These are phyloP conservation scores for Syzygium jambos DNA, from an alignment of 345 rosid genomes.

Conservation along the genomic window DNA sequence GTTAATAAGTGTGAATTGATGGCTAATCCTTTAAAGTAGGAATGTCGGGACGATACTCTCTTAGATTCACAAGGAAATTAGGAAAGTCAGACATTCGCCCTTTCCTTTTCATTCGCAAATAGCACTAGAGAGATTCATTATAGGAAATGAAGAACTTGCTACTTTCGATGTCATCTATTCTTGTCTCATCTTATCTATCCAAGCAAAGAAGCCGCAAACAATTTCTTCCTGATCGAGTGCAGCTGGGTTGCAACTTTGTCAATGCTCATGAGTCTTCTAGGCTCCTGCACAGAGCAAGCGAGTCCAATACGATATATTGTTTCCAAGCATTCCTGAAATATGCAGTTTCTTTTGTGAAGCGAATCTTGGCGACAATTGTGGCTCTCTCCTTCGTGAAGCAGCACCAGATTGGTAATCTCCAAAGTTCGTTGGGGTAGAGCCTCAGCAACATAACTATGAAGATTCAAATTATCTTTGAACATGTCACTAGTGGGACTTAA, in stretches of 20 bases:
- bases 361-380: rapidly evolving
- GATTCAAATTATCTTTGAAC: background rate
- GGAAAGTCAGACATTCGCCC: background rate
- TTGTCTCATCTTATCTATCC: background rate
- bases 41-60: background rate
- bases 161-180: background rate
- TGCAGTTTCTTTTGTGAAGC: background rate
- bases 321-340: background rate
- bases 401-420: background rate
- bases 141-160: background rate
- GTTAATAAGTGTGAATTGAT: background rate
- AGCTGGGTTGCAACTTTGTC: background rate
- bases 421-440: background rate
- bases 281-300: background rate
- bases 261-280: background rate
- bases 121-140: background rate
- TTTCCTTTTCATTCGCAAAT: background rate
- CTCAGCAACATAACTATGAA: background rate
- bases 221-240: background rate
- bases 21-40: background rate
- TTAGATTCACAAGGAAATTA: background rate
- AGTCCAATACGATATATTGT: background rate
- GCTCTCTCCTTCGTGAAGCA: background rate
- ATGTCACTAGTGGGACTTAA: background rate
- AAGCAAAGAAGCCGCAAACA: background rate